phyloP scores from a whole-genome alignment of 2,329 filamentous ascomycete species.

The Verticillium tricorpus region DNA sequence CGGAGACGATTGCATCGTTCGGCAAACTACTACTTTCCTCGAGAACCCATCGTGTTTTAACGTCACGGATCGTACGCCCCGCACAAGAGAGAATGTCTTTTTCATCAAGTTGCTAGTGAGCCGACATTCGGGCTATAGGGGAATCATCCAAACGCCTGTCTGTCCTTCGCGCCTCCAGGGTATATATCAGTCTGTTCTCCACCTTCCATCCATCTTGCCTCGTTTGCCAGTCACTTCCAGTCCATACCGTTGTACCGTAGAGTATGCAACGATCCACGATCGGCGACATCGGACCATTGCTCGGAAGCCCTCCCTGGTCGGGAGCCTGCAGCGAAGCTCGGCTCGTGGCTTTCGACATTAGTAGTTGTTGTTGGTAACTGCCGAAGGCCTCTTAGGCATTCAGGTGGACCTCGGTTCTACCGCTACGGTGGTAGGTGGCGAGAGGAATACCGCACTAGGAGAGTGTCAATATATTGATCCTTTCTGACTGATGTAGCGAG shows the following conservation, averaged over 20 bases:
- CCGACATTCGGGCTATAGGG: background rate
- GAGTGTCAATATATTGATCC: background rate
- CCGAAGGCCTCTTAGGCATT: background rate
- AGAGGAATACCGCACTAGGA: conserved; percentile 17
- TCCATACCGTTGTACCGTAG: too few relatives aligned
- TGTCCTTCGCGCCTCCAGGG: background rate
- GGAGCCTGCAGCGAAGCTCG: too few relatives aligned
- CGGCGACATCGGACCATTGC: too few relatives aligned
- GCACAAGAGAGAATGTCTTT: too few relatives aligned
- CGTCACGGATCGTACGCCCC: too few relatives aligned
- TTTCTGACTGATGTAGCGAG: background rate
- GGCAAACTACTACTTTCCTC: too few relatives aligned
- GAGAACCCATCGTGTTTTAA: too few relatives aligned
- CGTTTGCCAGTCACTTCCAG: too few relatives aligned
- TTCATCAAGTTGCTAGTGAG: background rate
- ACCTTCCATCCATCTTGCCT: background rate
- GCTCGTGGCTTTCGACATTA: too few relatives aligned
- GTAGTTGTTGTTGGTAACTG: too few relatives aligned
- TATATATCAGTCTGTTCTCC: background rate
- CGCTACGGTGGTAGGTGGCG: conserved; percentile 19
- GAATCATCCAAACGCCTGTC: background rate
- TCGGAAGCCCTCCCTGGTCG: too few relatives aligned
- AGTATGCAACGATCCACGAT: too few relatives aligned
- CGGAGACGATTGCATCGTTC: background rate
- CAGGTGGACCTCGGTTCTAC: conserved; percentile 17